phyloP scores from a whole-genome alignment of 768 basidiomycete species.

The Lactarius deliciosus region DNA sequence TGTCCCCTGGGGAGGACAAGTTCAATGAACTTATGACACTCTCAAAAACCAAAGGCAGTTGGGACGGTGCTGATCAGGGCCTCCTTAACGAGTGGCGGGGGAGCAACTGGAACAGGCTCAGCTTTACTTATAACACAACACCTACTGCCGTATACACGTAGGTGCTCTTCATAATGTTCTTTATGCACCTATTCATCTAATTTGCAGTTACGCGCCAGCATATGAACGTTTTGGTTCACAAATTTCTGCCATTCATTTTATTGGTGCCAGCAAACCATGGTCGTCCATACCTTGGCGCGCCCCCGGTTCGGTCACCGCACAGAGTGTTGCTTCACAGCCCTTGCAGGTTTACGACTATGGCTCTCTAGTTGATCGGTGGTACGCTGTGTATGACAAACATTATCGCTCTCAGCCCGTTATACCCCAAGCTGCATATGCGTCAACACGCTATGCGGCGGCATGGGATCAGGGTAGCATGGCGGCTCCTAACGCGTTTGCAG shows the following conservation, averaged over 20 bases:
- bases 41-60: conserved; percentile 76
- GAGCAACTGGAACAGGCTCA: conserved; percentile 85
- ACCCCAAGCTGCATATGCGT: conserved; percentile 53
- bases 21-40: conserved; percentile 72
- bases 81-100: conserved; percentile 94
- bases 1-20: conserved; percentile 78
- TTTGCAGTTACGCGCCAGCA: conserved; percentile 86
- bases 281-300: conserved; percentile 66
- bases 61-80: conserved; percentile 99
- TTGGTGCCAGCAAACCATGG: conserved; percentile 97
- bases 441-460: conserved; percentile 65
- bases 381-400: conserved; percentile 82
- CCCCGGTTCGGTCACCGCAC: conserved; percentile 46
- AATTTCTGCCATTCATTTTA: conserved; percentile 89
- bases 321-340: conserved; percentile 36
- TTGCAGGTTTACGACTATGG: conserved; percentile 70
- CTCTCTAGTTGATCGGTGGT: conserved; percentile 89
- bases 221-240: conserved; percentile 89
- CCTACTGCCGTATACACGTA: conserved; percentile 96
- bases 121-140: conserved; percentile 98
- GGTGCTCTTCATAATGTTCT: conserved; percentile 32
- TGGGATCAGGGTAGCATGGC: conserved; percentile 63
- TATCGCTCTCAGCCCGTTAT: conserved; percentile 60
- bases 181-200: conserved; percentile 16
- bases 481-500: conserved; percentile 36